These are phyloP conservation scores for Sequoiadendron giganteum DNA, from an alignment of 75 land plant species.

Conservation along the genomic window DNA sequence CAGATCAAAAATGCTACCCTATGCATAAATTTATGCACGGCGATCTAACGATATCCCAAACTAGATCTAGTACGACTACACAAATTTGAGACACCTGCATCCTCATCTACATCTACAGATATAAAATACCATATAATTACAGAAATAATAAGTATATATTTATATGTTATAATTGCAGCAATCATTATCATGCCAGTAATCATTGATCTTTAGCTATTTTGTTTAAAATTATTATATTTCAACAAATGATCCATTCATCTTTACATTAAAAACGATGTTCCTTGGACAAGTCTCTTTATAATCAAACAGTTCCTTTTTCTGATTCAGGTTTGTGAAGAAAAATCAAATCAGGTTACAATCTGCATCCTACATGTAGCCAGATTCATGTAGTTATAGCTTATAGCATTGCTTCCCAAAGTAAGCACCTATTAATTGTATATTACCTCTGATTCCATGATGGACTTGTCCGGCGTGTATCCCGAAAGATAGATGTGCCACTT, in stretches of 20 bases:
- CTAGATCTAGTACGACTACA: not conserved
- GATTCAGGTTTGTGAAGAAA: not conserved
- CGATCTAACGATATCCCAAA: not conserved
- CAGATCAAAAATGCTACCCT: not conserved
- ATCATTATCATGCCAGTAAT: not conserved
- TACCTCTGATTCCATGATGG: constrained; percentile 18
- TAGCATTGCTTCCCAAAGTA: not conserved
- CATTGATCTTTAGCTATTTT: not conserved
- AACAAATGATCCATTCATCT: not conserved
- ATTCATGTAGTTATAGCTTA: not conserved
- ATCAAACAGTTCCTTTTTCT: not conserved
- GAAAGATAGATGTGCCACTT: constrained; percentile 16
- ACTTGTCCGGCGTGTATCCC: constrained; percentile 9
- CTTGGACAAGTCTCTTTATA: not conserved
- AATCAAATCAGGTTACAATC: not conserved
- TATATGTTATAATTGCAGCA: not conserved
- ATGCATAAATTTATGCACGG: not conserved
- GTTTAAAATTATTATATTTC: not conserved
- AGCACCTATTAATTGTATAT: not conserved
- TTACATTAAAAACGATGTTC: not conserved
- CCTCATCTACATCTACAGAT: not conserved
- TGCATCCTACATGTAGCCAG: not conserved
- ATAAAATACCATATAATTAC: not conserved
- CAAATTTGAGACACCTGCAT: not conserved
- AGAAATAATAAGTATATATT: not conserved